Conservation (phyloP, 176 grass and related monocot genomes). For the Cymbopogon citratus region DNA sequence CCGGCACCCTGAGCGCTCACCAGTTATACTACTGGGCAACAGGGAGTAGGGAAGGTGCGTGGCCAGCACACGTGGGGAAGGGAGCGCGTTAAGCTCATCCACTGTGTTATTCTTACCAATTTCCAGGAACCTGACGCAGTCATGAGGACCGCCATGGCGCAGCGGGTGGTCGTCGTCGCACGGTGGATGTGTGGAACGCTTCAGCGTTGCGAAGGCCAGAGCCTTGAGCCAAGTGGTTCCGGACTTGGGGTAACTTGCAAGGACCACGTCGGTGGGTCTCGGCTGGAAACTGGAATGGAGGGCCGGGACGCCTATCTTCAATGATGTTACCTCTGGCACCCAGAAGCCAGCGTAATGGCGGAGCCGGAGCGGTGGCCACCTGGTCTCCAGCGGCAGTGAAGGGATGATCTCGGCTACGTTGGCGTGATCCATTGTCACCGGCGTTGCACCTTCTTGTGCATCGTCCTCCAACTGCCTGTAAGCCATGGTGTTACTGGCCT, state of each 20-base stretch:
- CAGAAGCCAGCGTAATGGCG: too few relatives aligned
- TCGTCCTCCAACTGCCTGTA: too few relatives aligned
- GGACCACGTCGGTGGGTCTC: background rate
- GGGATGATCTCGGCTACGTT: too few relatives aligned
- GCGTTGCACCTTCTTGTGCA: too few relatives aligned
- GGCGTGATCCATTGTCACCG: too few relatives aligned
- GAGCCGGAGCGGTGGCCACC: background rate
- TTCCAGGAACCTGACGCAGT: background rate
- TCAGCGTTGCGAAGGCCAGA: background rate
- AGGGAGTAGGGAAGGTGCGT: too few relatives aligned
- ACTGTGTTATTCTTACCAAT: background rate
- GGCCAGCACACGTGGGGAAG: too few relatives aligned
- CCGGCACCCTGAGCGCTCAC: too few relatives aligned
- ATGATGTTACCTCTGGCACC: too few relatives aligned
- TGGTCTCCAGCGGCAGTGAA: background rate
- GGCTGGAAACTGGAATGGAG: background rate
- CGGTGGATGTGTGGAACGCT: background rate
- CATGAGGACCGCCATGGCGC: background rate
- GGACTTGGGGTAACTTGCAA: constrained; percentile 17
- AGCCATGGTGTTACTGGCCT: too few relatives aligned
- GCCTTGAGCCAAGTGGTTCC: constrained; percentile 58
- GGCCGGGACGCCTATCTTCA: background rate
- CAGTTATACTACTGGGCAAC: too few relatives aligned
- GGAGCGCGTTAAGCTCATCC: too few relatives aligned
- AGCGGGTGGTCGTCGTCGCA: background rate